A percentile compares a stretch with the other conserved stretches of the same genome.
These are phyloP conservation scores for Myxozyma udenii DNA, from an alignment of 805 yeast species.

Conservation along the genomic window DNA sequence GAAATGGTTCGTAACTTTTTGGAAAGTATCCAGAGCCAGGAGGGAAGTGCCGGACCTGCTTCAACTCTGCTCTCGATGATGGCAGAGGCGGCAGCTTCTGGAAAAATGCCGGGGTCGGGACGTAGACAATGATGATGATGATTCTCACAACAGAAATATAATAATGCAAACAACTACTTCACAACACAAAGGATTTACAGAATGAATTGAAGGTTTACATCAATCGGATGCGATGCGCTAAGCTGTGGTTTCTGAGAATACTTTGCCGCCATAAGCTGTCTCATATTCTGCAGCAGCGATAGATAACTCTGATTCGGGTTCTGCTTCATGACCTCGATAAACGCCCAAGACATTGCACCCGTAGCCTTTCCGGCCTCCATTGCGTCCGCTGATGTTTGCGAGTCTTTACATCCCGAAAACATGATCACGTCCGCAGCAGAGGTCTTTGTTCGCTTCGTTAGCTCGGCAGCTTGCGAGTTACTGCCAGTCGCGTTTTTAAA, in stretches of 20 bases:
- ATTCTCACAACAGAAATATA: neutral
- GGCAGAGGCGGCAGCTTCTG: too few relatives aligned
- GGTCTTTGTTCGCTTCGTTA: conserved; percentile 54
- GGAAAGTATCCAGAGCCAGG: conserved; percentile 34
- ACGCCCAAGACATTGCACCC: conserved; percentile 84
- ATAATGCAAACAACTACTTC: neutral
- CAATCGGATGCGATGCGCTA: conserved; percentile 78
- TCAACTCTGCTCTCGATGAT: conserved; percentile 38
- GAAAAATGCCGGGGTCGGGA: too few relatives aligned
- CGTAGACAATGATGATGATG: too few relatives aligned
- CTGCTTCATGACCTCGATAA: conserved; percentile 57
- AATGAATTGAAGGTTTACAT: conserved; percentile 52
- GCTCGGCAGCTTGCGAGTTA: conserved; percentile 38
- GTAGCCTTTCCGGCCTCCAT: conserved; percentile 65
- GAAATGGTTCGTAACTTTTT: conserved; percentile 34
- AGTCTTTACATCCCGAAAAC: conserved; percentile 79
- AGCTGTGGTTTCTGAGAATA: conserved; percentile 83
- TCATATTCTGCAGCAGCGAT: conserved; percentile 65
- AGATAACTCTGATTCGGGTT: conserved; percentile 67
- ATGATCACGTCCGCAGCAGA: conserved; percentile 75
- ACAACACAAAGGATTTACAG: conserved; percentile 34
- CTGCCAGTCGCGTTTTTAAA: conserved; percentile 40
- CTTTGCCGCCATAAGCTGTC: conserved; percentile 58
- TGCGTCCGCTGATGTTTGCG: conserved; percentile 82
- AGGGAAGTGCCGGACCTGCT: conserved; percentile 41